Conservation (phyloP, 2,329 filamentous ascomycete genomes). For the Paramyrothecium sp. region DNA sequence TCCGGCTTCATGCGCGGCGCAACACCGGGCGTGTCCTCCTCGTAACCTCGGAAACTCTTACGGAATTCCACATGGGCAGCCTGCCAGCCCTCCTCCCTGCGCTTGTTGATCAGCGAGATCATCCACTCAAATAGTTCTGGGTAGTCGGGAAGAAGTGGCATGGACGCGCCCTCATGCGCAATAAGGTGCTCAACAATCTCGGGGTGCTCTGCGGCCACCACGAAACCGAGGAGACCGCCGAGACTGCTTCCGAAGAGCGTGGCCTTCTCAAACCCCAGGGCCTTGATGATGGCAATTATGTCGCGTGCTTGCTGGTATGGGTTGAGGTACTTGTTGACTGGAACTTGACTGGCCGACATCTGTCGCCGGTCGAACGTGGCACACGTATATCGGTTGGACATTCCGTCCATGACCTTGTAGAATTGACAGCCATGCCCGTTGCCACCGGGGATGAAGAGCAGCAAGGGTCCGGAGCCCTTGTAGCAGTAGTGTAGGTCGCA, state of each 20-base stretch:
- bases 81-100: constrained; percentile 16
- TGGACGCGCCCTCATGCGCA: constrained; percentile 25
- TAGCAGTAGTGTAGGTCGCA: constrained; percentile 30
- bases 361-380: constrained; percentile 31
- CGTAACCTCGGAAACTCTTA: constrained; percentile 19
- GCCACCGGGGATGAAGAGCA: constrained; percentile 29
- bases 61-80: constrained; percentile 14
- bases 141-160: constrained; percentile 21
- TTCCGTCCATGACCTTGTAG: constrained; percentile 22
- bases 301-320: constrained; percentile 28
- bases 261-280: constrained; percentile 21
- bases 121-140: constrained; percentile 18
- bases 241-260: constrained; percentile 26
- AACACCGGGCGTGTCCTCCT: constrained; percentile 17
- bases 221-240: constrained; percentile 25
- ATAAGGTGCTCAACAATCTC: constrained; percentile 25
- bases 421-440: constrained; percentile 30
- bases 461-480: constrained; percentile 25
- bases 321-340: constrained; percentile 18
- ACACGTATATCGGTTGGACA: constrained; percentile 23
- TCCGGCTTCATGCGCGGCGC: constrained; percentile 12
- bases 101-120: constrained; percentile 16
- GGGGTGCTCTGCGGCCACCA: constrained; percentile 28
- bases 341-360: constrained; percentile 25
- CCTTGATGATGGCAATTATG: constrained; percentile 23